Conservation (phyloP, 139 green algal species). For the Coccomyxa sp. region DNA sequence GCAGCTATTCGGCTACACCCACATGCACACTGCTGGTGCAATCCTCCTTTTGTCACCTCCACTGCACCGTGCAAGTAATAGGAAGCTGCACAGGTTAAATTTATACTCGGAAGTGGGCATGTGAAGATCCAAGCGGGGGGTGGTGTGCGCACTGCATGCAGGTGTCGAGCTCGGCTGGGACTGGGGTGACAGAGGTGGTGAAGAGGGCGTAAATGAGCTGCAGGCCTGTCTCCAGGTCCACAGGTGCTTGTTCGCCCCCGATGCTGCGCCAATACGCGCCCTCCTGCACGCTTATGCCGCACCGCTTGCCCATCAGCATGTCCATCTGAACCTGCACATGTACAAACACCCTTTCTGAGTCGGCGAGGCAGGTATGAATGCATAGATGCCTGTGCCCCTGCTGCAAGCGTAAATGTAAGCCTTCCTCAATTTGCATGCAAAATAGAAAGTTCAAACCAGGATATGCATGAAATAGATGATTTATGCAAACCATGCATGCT, state of each 20-base stretch:
- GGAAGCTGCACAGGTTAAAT: neutral
- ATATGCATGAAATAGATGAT: neutral
- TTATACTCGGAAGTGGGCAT: neutral
- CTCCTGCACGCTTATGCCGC: slow-evolving; percentile 14
- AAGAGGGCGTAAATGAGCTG: slow-evolving; percentile 73
- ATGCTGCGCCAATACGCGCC: slow-evolving; percentile 64
- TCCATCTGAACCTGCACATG: slow-evolving; percentile 48
- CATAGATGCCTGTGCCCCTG: neutral
- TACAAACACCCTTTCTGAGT: neutral
- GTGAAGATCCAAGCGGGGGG: neutral
- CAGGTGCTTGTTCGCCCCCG: slow-evolving; percentile 53
- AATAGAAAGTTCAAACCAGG: neutral
- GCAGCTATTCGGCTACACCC: too few relatives aligned
- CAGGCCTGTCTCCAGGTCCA: slow-evolving; percentile 68
- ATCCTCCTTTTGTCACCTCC: neutral
- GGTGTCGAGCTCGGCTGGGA: slow-evolving; percentile 31
- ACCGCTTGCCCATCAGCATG: slow-evolving; percentile 58
- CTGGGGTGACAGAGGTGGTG: slow-evolving; percentile 31
- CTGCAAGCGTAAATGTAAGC: too few relatives aligned
- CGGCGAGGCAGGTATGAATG: neutral
- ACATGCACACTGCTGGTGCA: too few relatives aligned
- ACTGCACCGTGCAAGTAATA: neutral
- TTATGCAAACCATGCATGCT: neutral
- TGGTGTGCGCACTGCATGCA: slow-evolving; percentile 13
- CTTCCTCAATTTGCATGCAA: neutral